Evolutionary conservation across 345 rosid genomes (phyloP).

Genomic region (Capsella bursapastoris): DNA sequence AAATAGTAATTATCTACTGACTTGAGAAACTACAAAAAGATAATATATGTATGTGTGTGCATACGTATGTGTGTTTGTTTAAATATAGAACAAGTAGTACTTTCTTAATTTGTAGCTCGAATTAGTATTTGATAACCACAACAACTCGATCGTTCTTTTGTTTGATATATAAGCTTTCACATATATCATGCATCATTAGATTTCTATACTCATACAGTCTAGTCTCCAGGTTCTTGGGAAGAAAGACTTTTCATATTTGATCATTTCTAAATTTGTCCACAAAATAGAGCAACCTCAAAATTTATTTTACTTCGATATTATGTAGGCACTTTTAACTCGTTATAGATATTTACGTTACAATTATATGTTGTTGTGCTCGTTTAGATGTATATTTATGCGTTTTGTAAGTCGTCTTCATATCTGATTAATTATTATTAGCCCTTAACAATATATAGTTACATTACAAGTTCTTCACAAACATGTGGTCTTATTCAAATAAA

Average conservation of each 20-base stretch:
- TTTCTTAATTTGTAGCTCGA: not conserved
- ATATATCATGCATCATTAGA: constrained; percentile 16
- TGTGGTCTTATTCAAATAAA: not conserved
- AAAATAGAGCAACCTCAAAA: not conserved
- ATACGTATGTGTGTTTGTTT: not conserved
- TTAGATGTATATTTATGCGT: not conserved
- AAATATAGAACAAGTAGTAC: constrained; percentile 28
- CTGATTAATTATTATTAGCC: not conserved
- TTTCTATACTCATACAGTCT: not conserved
- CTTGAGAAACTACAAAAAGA: not conserved
- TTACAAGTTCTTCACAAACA: not conserved
- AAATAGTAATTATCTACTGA: not conserved
- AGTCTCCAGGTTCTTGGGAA: constrained; percentile 20
- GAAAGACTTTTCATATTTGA: constrained; percentile 13
- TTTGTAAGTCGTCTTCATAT: constrained; percentile 10
- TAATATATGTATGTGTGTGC: not conserved
- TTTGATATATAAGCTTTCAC: constrained; percentile 22
- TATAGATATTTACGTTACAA: not conserved
- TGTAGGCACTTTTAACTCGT: not conserved
- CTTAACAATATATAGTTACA: not conserved
- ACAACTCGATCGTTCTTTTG: not conserved
- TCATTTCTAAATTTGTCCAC: not conserved
- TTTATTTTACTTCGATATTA: not conserved
- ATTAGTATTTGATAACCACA: not conserved
- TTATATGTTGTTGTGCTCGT: not conserved